Conservation (phyloP, 2,329 filamentous ascomycete genomes). For the Alternaria sp. region DNA sequence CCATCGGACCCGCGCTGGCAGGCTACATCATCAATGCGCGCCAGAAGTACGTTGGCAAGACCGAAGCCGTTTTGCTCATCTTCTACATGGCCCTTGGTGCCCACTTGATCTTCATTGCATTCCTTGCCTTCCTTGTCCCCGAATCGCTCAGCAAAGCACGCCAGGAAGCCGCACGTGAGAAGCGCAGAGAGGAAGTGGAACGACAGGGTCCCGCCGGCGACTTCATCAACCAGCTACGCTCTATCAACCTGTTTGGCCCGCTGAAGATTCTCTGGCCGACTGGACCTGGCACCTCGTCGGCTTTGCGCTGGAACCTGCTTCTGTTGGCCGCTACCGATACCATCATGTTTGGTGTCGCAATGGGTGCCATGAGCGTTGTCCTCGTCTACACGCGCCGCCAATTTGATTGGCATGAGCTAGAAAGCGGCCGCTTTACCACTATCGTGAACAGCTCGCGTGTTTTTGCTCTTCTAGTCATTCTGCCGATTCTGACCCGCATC, state of each 20-base stretch:
- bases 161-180: slow-evolving; percentile 73
- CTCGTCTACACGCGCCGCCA: slow-evolving; percentile 81
- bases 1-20: slow-evolving; percentile 81
- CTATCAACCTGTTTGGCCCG: slow-evolving; percentile 73
- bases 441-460: slow-evolving; percentile 80
- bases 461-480: slow-evolving; percentile 72
- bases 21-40: slow-evolving; percentile 74
- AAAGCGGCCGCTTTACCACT: slow-evolving; percentile 82
- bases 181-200: slow-evolving; percentile 58
- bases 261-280: slow-evolving; percentile 79
- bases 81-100: slow-evolving; percentile 82
- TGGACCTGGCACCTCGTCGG: slow-evolving; percentile 64
- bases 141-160: slow-evolving; percentile 81
- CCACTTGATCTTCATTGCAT: slow-evolving; percentile 75
- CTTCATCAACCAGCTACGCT: slow-evolving; percentile 54
- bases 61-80: slow-evolving; percentile 75
- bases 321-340: slow-evolving; percentile 81
- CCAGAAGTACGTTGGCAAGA: slow-evolving; percentile 54
- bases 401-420: slow-evolving; percentile 82
- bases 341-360: slow-evolving; percentile 78
- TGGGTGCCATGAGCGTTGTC: slow-evolving; percentile 81
- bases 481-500: slow-evolving; percentile 78
- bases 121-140: slow-evolving; percentile 74
- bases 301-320: slow-evolving; percentile 80
- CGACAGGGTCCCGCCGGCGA: slow-evolving; percentile 44